A percentile compares a stretch with the other conserved stretches of the same genome.
Conservation (phyloP, 2,329 filamentous ascomycete species). For the Sclerotinia spermophila region DNA sequence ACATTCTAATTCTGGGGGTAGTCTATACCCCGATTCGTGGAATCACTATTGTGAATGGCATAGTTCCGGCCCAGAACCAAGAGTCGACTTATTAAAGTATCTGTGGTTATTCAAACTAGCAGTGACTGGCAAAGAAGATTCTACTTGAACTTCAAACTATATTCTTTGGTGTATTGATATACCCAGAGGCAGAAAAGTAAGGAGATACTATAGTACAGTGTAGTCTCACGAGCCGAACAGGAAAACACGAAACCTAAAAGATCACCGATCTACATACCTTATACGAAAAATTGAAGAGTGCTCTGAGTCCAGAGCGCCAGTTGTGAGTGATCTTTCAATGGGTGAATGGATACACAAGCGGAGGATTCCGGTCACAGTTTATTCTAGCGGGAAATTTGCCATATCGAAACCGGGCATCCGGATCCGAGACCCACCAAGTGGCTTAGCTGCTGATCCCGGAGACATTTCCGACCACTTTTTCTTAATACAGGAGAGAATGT, state of each 20-base stretch:
- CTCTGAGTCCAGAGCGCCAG: too few relatives aligned
- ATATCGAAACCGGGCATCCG: not conserved
- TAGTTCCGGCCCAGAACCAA: not conserved
- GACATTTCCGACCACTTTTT: not conserved
- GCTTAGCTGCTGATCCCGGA: not conserved
- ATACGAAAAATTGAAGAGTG: not conserved
- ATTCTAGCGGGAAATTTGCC: not conserved
- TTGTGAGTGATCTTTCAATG: not conserved
- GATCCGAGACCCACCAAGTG: not conserved
- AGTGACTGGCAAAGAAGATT: not conserved
- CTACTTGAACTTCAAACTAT: not conserved
- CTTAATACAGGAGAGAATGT: not conserved
- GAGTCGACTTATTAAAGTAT: not conserved
- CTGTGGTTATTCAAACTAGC: not conserved
- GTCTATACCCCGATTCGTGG: not conserved
- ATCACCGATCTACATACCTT: not conserved
- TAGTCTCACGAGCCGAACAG: not conserved
- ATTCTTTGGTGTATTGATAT: not conserved
- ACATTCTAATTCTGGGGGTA: not conserved
- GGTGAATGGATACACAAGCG: not conserved
- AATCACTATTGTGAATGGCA: not conserved
- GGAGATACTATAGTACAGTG: too few relatives aligned
- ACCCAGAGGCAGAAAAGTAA: not conserved
- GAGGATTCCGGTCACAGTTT: not conserved
- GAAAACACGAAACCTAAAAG: too few relatives aligned